Conservation (phyloP, 2,329 filamentous ascomycete species). For the Claviceps cyperi region DNA sequence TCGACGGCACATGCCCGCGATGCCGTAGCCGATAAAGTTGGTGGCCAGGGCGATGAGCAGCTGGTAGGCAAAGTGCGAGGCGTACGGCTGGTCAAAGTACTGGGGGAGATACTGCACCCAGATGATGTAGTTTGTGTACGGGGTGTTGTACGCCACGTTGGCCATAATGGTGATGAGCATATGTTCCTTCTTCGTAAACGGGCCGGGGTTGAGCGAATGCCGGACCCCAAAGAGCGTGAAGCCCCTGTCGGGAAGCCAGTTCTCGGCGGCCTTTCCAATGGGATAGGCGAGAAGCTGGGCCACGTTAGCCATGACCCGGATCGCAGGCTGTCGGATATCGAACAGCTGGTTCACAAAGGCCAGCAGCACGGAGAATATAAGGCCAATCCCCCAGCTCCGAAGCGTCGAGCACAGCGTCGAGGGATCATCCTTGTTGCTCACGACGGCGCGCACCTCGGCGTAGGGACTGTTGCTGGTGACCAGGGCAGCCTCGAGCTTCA, state of each 20-base stretch:
- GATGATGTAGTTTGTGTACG: slow-evolving; percentile 41
- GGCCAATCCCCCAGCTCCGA: slow-evolving; percentile 37
- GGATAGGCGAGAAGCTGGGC: slow-evolving; percentile 43
- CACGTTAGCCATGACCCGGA: slow-evolving; percentile 39
- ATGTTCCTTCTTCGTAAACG: slow-evolving; percentile 46
- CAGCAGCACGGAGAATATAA: slow-evolving; percentile 33
- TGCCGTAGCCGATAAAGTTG: slow-evolving; percentile 45
- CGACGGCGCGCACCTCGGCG: slow-evolving; percentile 40
- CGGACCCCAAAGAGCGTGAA: slow-evolving; percentile 31
- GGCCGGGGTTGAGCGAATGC: slow-evolving; percentile 39
- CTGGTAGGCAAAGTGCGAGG: slow-evolving; percentile 37
- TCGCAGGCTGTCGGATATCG: slow-evolving; percentile 39
- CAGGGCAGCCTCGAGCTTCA: slow-evolving; percentile 40
- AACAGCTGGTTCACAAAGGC: slow-evolving; percentile 44
- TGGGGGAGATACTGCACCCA: slow-evolving; percentile 37
- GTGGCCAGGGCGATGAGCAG: slow-evolving; percentile 40
- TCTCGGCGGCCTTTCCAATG: slow-evolving; percentile 35
- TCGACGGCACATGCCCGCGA: slow-evolving; percentile 38
- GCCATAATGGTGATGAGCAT: slow-evolving; percentile 49
- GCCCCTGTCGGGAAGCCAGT: slow-evolving; percentile 33
- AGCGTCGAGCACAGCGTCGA: slow-evolving; percentile 37
- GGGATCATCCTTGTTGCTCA: slow-evolving; percentile 40
- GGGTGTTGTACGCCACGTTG: slow-evolving; percentile 39
- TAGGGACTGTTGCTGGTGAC: slow-evolving; percentile 43
- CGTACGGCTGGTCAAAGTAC: slow-evolving; percentile 41